Base-by-base conservation (phyloP, 2,329 filamentous ascomycete genomes). In the Alternaria longipes region DNA sequence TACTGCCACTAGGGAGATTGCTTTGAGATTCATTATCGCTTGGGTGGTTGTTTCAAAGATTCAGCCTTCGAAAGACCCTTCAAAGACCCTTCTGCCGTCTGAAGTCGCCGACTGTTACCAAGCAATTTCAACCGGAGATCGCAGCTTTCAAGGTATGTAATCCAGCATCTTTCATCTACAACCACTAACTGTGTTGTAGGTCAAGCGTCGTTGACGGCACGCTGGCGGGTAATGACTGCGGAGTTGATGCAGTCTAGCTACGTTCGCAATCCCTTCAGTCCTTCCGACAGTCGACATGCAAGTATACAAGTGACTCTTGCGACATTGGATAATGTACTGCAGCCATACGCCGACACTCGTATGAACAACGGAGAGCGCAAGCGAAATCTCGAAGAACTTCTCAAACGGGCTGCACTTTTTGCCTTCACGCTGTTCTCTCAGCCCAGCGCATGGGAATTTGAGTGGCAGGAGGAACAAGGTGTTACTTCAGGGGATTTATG, bases 401-500 rank as follows among this genome's bases (percentile, higher is more conserved):
- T 78, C n/a, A 77, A 76, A 49, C 70, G 75, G 5, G 71, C 72
- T 3, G 75, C 75, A 1, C 61, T 64, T 3, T 77, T 78, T 47
- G 76, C 74, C n/a, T 78, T 74, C 47, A 69, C 73, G 1, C 59
- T 79, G 3, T 79, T 80, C 56, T 75, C 74, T 8, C 77, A 80
- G 58, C 76, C 73, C 1, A 74, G 69, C 28, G 58, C 63, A 8
- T 80, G 70, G 70, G 59, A 67, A 6, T 77, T 79, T 24, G 76
- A 78, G 30, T 79, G 77, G 76, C 65, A 73, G 32, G 65, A 68
- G 38, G 63, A 68, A 3, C 55, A 68, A 11, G 57, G 52, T 20
- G 65, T 67, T 9, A 66, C 69, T 42, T 65, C 71, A 8, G 74
- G 73, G 8, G 74, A 70, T 20, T 50, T 79, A 2, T 76, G 75